Evolutionary conservation across 352 stramenopile species (phyloP).

Genomic region (Phytophthora quininea): DNA sequence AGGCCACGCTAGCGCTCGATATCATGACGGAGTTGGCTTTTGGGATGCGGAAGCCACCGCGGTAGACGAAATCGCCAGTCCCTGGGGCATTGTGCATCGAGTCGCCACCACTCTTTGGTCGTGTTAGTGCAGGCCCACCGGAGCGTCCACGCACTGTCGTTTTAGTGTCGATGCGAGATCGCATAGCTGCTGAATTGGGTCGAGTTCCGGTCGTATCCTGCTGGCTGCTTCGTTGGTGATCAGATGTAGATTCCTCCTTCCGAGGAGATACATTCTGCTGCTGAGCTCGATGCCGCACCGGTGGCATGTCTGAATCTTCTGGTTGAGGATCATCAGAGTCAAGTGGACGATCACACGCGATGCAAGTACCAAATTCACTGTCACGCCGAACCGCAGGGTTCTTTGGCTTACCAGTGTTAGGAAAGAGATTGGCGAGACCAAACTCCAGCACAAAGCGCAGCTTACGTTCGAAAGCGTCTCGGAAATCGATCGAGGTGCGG

Average conservation of each 20-base stretch:
- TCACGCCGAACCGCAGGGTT: conserved; percentile 35
- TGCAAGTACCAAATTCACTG: conserved; percentile 55
- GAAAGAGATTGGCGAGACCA: conserved; percentile 67
- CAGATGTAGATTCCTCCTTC: conserved; percentile 27
- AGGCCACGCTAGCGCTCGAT: conserved; percentile 22
- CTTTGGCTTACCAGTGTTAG: conserved; percentile 44
- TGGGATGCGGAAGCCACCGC: conserved; percentile 63
- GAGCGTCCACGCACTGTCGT: conserved; percentile 51
- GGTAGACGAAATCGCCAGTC: conserved; percentile 59
- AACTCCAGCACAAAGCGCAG: conserved; percentile 62
- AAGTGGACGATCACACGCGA: conserved; percentile 67
- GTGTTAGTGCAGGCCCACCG: conserved; percentile 25
- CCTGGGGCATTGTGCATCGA: conserved; percentile 50
- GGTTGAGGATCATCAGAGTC: conserved; percentile 31
- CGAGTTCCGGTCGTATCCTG: conserved; percentile 4
- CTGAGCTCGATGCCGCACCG: conserved; percentile 18
- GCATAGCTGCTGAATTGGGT: conserved; percentile 22
- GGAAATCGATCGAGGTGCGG: conserved; percentile 45
- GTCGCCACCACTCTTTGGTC: conserved; percentile 38
- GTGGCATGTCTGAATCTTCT: conserved; percentile 14
- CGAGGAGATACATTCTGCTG: conserved; percentile 1
- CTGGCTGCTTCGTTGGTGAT: conserved; percentile 25
- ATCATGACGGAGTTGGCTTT: conserved; percentile 17
- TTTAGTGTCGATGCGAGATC: conserved; percentile 58
- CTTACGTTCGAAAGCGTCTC: conserved; percentile 51